Conservation (phyloP, 306 rosid species). For the Acacia crassicarpa region DNA sequence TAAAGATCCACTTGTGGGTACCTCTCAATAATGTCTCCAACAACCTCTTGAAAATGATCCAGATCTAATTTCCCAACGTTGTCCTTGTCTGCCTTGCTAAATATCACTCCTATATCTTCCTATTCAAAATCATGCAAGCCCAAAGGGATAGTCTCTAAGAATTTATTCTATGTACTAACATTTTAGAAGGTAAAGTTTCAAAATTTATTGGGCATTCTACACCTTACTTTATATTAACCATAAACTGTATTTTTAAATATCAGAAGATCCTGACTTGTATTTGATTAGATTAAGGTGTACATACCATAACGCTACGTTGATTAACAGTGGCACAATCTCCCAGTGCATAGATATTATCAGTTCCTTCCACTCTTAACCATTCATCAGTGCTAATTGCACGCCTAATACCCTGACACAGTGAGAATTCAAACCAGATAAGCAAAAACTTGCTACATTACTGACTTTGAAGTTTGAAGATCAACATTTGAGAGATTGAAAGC, state of each 20-base stretch:
- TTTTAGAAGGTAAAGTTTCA: neutral
- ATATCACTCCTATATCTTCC: constrained; percentile 91
- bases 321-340: constrained; percentile 96
- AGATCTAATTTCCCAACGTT: constrained; percentile 66
- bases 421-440: neutral
- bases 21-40: constrained; percentile 82
- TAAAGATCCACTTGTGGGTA: constrained; percentile 93
- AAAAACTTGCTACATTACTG: constrained; percentile 2
- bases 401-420: constrained; percentile 55
- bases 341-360: constrained; percentile 72
- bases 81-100: constrained; percentile 73
- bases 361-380: constrained; percentile 95
- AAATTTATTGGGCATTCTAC: neutral
- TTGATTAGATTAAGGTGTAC: neutral
- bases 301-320: constrained; percentile 91
- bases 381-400: constrained; percentile 94
- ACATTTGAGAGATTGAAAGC: constrained; percentile 1
- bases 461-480: neutral
- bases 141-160: neutral
- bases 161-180: neutral
- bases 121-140: constrained; percentile 31
- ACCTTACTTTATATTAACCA: too few relatives aligned
- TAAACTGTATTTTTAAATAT: neutral
- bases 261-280: neutral
- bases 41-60: constrained; percentile 59